Evolutionary conservation across 495 filamentous ascomycete genomes (phyloP).

Genomic region (Mycothermus thermophilus): DNA sequence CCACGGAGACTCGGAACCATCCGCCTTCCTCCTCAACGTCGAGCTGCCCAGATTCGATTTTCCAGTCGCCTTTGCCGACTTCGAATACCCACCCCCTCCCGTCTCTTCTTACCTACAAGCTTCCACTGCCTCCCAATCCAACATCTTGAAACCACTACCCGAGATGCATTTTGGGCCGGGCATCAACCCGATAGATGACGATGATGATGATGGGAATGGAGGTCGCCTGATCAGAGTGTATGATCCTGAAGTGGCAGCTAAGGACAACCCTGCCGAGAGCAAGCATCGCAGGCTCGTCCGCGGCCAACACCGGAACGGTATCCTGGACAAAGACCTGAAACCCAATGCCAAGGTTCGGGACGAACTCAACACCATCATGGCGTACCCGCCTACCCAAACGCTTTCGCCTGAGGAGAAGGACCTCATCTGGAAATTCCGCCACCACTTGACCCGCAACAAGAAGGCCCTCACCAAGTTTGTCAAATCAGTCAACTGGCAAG

Average conservation of each 20-base stretch:
- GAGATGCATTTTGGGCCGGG: constrained; percentile 74
- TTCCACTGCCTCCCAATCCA: constrained; percentile 47
- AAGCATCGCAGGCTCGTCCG: constrained; percentile 87
- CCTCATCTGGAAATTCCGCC: constrained; percentile 89
- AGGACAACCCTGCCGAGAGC: constrained; percentile 87
- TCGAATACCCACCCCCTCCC: constrained; percentile 76
- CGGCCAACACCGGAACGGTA: constrained; percentile 75
- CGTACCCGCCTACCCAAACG: constrained; percentile 81
- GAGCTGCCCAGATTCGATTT: constrained; percentile 94
- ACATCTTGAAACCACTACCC: constrained; percentile 59
- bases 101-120: constrained; percentile 52
- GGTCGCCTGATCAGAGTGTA: constrained; percentile 68
- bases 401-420: constrained; percentile 86
- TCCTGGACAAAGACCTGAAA: constrained; percentile 83
- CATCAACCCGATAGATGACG: constrained; percentile 50
- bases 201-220: constrained; percentile 37
- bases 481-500: constrained; percentile 89
- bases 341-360: constrained; percentile 95
- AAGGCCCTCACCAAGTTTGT: constrained; percentile 92
- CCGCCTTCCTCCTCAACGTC: constrained; percentile 60
- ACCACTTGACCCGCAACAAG: constrained; percentile 86
- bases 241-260: constrained; percentile 78
- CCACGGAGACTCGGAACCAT: constrained; percentile 25
- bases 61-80: constrained; percentile 86
- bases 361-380: constrained; percentile 80